Evolutionary conservation across 768 basidiomycete species (phyloP), one percentile per base, ranked within the genome.

Genomic region (Boletus pseudo-olivaceus): DNA sequence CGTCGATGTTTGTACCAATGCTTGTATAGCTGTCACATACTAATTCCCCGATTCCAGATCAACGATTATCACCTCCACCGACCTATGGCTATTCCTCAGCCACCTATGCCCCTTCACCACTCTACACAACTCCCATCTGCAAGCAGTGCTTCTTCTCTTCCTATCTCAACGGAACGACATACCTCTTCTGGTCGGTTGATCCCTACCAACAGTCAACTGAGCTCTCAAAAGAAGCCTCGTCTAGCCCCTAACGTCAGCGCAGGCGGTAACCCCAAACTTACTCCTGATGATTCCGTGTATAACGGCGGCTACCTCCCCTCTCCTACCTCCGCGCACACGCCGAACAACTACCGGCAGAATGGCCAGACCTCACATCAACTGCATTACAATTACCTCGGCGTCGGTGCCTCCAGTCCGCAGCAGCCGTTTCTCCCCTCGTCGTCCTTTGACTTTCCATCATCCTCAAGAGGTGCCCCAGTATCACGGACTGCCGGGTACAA

Each of bases 131-230:
- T 70, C 27, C 58, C 64, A 3, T 48, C 62, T 3, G 46, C 57
- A 53, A 44, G 55, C 26, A 44, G 57, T 5, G 55, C 53, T n/a
- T 60, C 69, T 10, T 66, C 68, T 41, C 66, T 73, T 53, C 70
- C 72, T 15, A 39, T 73, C 38, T 71, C 69, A 54, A 71, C 66
- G 15, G 69, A 71, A 51, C 63, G 69, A 3, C 71, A 70, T 37
- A 62, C 69, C 40, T 63, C 68, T 55, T 62, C 66, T 49, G 67
- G 66, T 69, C 66, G 63, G 65, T 70, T 57, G 1, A 56, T 67
- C 52, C 63, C 66, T 67, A 46, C 59, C 39, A 59, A 63, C 65
- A 51, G 57, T 62, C 64, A 56, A 45, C 45, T 55, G 47, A 43
- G 45, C 47, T 54, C 65, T 63, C 65, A 66, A 64, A 66, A 70